Conservation (phyloP, 176 grass and related monocot species). For the Eleusine coracana region DNA sequence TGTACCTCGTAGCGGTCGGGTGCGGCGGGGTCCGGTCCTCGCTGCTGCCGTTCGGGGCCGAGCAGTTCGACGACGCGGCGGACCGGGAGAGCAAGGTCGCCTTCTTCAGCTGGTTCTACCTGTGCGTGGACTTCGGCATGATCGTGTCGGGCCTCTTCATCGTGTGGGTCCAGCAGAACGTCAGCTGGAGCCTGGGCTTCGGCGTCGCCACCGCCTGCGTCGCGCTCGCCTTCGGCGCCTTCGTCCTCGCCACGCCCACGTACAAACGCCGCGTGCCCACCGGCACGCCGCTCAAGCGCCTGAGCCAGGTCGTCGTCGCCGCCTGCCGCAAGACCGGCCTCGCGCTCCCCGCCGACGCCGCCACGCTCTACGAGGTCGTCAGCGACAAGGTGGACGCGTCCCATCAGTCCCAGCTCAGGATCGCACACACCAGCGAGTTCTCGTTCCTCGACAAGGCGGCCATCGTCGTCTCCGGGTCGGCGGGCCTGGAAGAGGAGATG, state of each 20-base stretch:
- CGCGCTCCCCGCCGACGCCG: constrained; percentile 26
- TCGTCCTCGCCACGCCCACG: constrained; percentile 59
- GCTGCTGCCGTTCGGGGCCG: constrained; percentile 70
- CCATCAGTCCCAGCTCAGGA: constrained; percentile 27
- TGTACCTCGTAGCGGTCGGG: constrained; percentile 78
- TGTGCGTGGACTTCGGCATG: constrained; percentile 62
- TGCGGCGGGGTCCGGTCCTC: constrained; percentile 66
- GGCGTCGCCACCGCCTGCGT: constrained; percentile 64
- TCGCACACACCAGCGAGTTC: constrained; percentile 70
- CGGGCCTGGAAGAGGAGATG: constrained; percentile 45
- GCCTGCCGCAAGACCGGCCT: constrained; percentile 47
- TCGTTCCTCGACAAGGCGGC: constrained; percentile 64
- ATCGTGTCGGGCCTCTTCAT: constrained; percentile 62
- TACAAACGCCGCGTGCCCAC: constrained; percentile 57
- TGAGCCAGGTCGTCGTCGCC: constrained; percentile 61
- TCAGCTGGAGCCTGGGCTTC: constrained; percentile 74
- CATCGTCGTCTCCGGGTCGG: constrained; percentile 48
- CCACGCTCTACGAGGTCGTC: constrained; percentile 54
- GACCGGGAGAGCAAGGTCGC: constrained; percentile 54
- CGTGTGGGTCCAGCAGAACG: constrained; percentile 72
- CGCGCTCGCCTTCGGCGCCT: constrained; percentile 55
- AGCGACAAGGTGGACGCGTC: constrained; percentile 39
- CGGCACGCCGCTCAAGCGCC: constrained; percentile 63
- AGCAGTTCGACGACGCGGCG: constrained; percentile 66
- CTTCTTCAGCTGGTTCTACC: constrained; percentile 87